These are phyloP conservation scores for Chenopodium berlandieri DNA, from an alignment of 148 eudicot species.

Conservation along the genomic window DNA sequence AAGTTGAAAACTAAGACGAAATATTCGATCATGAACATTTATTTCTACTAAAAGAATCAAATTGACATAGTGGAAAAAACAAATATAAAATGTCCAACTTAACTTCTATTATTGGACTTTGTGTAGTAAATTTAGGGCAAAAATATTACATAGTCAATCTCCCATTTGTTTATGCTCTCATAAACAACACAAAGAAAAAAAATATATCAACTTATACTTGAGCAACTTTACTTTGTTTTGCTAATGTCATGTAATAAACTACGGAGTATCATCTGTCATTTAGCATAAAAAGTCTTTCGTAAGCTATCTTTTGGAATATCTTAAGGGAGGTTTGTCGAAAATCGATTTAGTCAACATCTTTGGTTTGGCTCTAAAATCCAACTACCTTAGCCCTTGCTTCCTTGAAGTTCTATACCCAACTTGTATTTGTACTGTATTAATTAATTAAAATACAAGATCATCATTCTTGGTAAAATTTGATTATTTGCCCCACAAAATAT, in stretches of 20 bases:
- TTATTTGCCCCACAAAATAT: too few species aligned
- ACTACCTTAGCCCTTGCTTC: neutral
- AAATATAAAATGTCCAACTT: slow-evolving; percentile 2
- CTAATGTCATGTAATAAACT: neutral
- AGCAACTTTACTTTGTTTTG: neutral
- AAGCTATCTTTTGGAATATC: slow-evolving; percentile 2
- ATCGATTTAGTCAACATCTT: neutral
- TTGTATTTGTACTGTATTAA: neutral
- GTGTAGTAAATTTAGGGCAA: neutral
- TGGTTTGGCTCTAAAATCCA: neutral
- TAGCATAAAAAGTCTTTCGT: neutral
- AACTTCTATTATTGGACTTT: neutral
- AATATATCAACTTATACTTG: neutral
- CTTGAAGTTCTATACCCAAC: neutral
- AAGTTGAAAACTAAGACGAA: neutral
- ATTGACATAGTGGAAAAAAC: neutral
- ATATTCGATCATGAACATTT: too few species aligned
- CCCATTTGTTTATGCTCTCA: neutral
- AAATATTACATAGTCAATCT: neutral
- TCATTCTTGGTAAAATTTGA: too few species aligned
- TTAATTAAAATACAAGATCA: too few species aligned
- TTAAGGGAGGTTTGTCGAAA: neutral
- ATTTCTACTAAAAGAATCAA: neutral
- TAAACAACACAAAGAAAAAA: neutral
- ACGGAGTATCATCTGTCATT: neutral